phyloP scores from a whole-genome alignment of 805 yeast genomes.

The Zygoascus biomembranicola region DNA sequence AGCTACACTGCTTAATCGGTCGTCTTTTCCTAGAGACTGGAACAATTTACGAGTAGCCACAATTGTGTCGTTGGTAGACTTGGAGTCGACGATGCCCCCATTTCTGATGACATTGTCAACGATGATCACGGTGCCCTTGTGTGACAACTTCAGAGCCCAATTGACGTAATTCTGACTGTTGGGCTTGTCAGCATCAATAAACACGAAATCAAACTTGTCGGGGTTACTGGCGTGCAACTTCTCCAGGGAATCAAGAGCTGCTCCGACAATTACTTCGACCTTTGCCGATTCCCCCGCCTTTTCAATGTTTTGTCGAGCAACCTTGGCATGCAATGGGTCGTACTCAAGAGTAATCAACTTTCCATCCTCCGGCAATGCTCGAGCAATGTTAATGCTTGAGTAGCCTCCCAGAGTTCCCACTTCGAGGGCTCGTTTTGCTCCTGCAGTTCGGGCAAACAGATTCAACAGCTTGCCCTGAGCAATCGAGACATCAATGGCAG shows the following conservation, averaged over 20 bases:
- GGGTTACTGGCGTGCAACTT: neutral
- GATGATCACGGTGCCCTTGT: slow-evolving; percentile 6
- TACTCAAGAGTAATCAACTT: slow-evolving; percentile 9
- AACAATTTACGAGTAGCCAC: slow-evolving; percentile 6
- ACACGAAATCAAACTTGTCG: slow-evolving; percentile 7
- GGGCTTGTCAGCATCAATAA: slow-evolving; percentile 13
- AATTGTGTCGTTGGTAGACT: neutral
- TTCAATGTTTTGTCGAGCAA: slow-evolving; percentile 10
- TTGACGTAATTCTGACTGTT: slow-evolving; percentile 8
- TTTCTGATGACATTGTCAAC: slow-evolving; percentile 11
- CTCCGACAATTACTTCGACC: slow-evolving; percentile 14
- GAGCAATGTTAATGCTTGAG: slow-evolving; percentile 10
- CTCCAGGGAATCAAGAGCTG: slow-evolving; percentile 9
- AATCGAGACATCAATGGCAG: slow-evolving; percentile 9
- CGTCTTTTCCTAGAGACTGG: slow-evolving; percentile 6
- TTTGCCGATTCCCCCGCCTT: slow-evolving; percentile 11
- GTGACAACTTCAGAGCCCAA: slow-evolving; percentile 10
- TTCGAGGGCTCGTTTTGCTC: slow-evolving; percentile 10
- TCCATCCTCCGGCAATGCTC: slow-evolving; percentile 9
- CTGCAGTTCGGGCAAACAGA: slow-evolving; percentile 5
- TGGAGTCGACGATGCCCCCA: slow-evolving; percentile 4
- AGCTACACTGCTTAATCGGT: slow-evolving; percentile 7
- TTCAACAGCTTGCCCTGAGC: slow-evolving; percentile 10
- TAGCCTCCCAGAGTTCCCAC: slow-evolving; percentile 14
- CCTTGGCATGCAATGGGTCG: slow-evolving; percentile 9